These are phyloP conservation scores for Camellia granthamiana DNA, from an alignment of 148 eudicot genomes.

Conservation along the genomic window DNA sequence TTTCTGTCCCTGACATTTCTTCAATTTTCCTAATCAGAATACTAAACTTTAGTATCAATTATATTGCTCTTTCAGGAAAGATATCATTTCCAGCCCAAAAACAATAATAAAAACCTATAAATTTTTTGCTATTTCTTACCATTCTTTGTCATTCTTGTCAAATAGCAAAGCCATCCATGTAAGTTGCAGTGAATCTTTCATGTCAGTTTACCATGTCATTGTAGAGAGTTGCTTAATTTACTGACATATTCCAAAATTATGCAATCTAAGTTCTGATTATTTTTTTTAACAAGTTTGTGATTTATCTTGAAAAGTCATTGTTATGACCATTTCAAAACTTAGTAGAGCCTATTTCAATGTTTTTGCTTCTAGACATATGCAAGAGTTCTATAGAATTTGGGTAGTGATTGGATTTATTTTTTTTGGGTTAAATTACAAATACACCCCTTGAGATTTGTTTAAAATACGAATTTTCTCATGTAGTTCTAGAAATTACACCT, in stretches of 20 bases:
- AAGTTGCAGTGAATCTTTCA: background rate
- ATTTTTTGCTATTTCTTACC: too few relatives aligned
- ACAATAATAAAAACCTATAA: too few relatives aligned
- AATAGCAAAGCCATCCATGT: background rate
- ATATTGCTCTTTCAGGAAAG: background rate
- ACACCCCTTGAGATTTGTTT: too few relatives aligned
- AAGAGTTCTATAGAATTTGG: background rate
- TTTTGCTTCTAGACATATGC: background rate
- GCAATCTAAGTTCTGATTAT: background rate
- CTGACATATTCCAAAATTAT: background rate
- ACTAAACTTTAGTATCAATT: background rate
- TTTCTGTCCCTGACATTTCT: constrained; percentile 4
- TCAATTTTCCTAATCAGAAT: background rate
- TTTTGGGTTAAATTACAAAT: too few relatives aligned
- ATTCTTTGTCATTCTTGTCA: background rate
- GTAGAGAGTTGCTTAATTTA: background rate
- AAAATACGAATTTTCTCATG: too few relatives aligned
- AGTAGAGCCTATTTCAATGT: background rate
- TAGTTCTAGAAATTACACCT: too few relatives aligned
- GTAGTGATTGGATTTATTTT: background rate
- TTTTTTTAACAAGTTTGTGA: background rate
- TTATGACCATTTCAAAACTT: background rate
- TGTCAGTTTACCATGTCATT: background rate
- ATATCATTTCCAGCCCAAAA: too few relatives aligned
- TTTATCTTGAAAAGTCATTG: background rate